Conservation (phyloP, 805 yeast species). For the Wickerhamiella cacticola region DNA sequence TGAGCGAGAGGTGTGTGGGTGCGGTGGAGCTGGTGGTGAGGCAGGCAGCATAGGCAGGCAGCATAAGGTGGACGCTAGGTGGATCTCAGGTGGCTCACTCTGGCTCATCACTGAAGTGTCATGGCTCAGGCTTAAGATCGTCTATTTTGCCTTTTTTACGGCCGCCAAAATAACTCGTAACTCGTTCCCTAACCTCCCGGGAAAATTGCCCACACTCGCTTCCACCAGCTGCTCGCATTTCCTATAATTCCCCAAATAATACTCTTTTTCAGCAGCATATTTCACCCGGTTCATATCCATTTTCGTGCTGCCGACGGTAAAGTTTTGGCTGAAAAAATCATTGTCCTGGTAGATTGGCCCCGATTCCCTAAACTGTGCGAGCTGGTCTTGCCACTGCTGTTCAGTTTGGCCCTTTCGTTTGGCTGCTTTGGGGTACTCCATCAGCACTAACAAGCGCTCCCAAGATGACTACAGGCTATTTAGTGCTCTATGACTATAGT, state of each 20-base stretch:
- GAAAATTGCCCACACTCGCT: slow-evolving; percentile 22
- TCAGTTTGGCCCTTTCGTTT: slow-evolving; percentile 59
- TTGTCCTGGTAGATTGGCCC: slow-evolving; percentile 40
- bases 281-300: slow-evolving; percentile 44
- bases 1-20: slow-evolving; percentile 32
- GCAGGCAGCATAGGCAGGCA: too few species aligned
- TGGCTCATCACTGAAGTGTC: too few species aligned
- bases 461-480: too few species aligned
- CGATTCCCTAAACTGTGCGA: slow-evolving; percentile 34
- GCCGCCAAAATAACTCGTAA: slow-evolving; percentile 20
- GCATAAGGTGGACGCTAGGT: too few species aligned
- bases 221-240: slow-evolving; percentile 40
- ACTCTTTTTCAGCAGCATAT: slow-evolving; percentile 52
- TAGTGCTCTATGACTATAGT: too few species aligned
- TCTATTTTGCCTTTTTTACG: too few species aligned
- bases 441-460: not conserved
- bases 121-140: too few species aligned
- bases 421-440: slow-evolving; percentile 25
- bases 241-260: slow-evolving; percentile 41
- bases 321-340: slow-evolving; percentile 14
- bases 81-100: too few species aligned
- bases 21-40: slow-evolving; percentile 35
- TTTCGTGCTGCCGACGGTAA: slow-evolving; percentile 30
- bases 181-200: slow-evolving; percentile 38
- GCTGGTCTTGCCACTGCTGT: slow-evolving; percentile 48